Base-by-base conservation (phyloP, 345 rosid genomes). In the Noccaea caerulescens region DNA sequence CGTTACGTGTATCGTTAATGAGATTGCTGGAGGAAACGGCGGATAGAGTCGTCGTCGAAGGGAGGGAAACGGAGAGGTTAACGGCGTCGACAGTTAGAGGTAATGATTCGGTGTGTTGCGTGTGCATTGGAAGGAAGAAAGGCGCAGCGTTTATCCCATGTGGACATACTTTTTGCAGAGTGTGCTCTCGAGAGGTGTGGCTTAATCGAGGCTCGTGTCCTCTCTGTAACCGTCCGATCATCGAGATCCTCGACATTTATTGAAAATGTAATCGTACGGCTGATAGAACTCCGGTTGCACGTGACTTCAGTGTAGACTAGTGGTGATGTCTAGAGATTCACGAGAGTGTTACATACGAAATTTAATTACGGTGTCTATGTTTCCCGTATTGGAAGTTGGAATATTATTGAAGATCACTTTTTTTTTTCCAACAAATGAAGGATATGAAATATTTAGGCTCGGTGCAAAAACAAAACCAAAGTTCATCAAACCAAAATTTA, bases 71-170 rank as follows among this genome's bases (percentile, higher is more conserved):
- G 65, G 75, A 34, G 62, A 45, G 70, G 54, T 54, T 72, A 63
- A 63, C 76, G 69, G 63, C 76, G 57, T 53, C 76, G 25, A 50
- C 60, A 45, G 66, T 63, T 45, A 42, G 16, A 4, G 75, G 84
- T 2, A 74, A 7, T 74, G 93, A 86, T 73, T 33, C 62, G 3
- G 62, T 83, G 83, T 86, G 93, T 62, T 88, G 93, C 87, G 90
- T 88, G 86, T 86, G 88, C 79, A 80, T 84, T 88, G 83, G 76
- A 42, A 84, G 86, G 61, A 80, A 82, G 43, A 86, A 86, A 52
- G 89, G 90, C 0, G 88, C 90, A 5, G 90, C 90, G 27, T 86
- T 88, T 59, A 88, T 88, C 76, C 88, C 93, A 65, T 88, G 93
- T 79, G 93, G 93, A 36, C 93, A 88, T 25, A 83, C 93, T 8